These are phyloP conservation scores for Gautieria morchelliformis DNA, from an alignment of 768 basidiomycete genomes.

Conservation along the genomic window DNA sequence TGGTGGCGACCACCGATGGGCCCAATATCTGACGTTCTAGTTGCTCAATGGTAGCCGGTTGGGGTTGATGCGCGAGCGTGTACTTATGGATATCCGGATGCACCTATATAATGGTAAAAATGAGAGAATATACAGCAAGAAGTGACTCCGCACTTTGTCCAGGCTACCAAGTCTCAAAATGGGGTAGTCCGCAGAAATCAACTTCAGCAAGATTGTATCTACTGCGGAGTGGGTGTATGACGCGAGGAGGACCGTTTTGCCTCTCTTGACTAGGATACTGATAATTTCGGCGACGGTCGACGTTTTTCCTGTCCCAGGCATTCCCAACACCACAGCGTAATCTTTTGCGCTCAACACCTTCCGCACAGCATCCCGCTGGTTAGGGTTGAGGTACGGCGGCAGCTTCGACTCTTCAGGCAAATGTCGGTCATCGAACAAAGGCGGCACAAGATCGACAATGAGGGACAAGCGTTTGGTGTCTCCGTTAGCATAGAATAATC, in stretches of 20 bases:
- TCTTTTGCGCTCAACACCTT: constrained; percentile 74
- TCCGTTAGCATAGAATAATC: constrained; percentile 74
- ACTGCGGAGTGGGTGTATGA: constrained; percentile 98
- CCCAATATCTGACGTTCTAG: constrained; percentile 74
- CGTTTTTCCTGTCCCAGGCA: constrained; percentile 99
- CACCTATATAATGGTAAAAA: constrained; percentile 37
- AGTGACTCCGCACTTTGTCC: constrained; percentile 59
- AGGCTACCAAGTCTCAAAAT: constrained; percentile 82
- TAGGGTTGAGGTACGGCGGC: constrained; percentile 47
- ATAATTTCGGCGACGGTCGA: constrained; percentile 90
- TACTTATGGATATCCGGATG: constrained; percentile 72
- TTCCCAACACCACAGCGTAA: constrained; percentile 88
- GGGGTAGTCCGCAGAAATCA: constrained; percentile 54
- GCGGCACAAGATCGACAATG: constrained; percentile 71
- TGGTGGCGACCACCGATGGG: constrained; percentile 93
- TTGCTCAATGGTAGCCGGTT: constrained; percentile 65
- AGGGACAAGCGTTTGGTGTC: constrained; percentile 59
- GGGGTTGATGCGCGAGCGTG: constrained; percentile 48
- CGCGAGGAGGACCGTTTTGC: constrained; percentile 81
- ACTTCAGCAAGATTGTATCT: constrained; percentile 87
- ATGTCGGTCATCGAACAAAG: constrained; percentile 43
- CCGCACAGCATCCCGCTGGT: constrained; percentile 62
- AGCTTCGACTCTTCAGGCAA: constrained; percentile 14
- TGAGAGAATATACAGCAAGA: background rate
- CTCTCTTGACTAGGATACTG: constrained; percentile 61